Conservation (phyloP, 1,284 basidiomycete species). For the Naganishia albida region DNA sequence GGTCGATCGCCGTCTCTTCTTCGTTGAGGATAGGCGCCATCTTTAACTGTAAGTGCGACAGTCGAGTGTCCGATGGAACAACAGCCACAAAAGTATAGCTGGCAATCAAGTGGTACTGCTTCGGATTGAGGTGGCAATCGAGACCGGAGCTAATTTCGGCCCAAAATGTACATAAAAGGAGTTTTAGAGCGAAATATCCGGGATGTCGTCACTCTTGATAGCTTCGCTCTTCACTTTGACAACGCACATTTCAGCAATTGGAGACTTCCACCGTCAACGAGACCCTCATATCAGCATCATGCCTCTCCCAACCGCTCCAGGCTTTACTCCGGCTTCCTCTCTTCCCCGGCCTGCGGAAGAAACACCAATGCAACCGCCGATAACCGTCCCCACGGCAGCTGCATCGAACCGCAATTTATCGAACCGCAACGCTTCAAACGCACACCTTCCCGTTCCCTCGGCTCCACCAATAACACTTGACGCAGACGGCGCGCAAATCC, state of each 20-base stretch:
- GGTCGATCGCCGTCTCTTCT: constrained; percentile 58
- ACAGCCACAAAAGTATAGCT: too few relatives aligned
- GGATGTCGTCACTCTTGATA: background rate
- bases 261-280: too few relatives aligned
- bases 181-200: too few relatives aligned
- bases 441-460: constrained; percentile 30
- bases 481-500: background rate
- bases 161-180: too few relatives aligned
- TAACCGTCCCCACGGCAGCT: background rate
- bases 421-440: constrained; percentile 33
- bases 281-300: background rate
- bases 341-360: background rate
- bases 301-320: background rate
- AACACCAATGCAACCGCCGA: background rate
- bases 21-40: constrained; percentile 52
- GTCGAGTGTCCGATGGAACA: background rate
- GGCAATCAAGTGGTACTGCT: too few relatives aligned
- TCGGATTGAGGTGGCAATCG: too few relatives aligned
- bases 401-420: constrained; percentile 7
- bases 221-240: background rate
- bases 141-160: too few relatives aligned
- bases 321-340: background rate
- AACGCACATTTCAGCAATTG: too few relatives aligned
- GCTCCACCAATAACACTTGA: constrained; percentile 4
- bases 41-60: constrained; percentile 10